These are phyloP conservation scores for Ceratocystis alfenasii DNA, from an alignment of 2,329 filamentous ascomycete genomes.

Conservation along the genomic window DNA sequence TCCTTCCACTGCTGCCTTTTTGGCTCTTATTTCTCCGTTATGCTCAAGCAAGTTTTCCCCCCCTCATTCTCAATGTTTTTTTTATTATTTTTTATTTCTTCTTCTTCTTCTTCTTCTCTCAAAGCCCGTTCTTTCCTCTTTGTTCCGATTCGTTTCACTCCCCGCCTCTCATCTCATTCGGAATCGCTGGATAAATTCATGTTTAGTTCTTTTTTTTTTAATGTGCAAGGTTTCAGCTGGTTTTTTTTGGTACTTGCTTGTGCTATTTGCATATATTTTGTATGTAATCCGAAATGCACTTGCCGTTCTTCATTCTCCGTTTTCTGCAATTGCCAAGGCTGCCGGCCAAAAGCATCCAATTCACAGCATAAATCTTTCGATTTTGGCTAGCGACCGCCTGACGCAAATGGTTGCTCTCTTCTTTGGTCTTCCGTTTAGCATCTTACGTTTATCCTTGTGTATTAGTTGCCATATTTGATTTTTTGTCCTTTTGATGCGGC, in stretches of 20 bases:
- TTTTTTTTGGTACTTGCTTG: neutral
- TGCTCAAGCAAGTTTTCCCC: neutral
- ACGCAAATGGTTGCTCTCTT: neutral
- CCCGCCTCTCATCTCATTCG: neutral
- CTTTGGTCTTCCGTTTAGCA: neutral
- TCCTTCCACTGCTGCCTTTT: neutral
- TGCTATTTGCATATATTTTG: slow-evolving; percentile 4
- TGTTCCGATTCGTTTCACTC: neutral
- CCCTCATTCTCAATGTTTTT: neutral
- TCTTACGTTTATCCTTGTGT: neutral
- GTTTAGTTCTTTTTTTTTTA: neutral
- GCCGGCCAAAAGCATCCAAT: slow-evolving; percentile 2
- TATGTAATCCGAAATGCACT: neutral
- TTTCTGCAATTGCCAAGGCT: neutral
- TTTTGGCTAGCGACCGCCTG: neutral
- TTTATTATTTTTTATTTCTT: neutral
- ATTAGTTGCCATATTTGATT: neutral
- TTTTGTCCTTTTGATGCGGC: neutral
- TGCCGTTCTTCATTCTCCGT: neutral
- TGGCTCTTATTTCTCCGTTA: neutral
- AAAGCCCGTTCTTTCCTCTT: neutral
- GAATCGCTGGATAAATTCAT: neutral
- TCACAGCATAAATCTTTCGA: slow-evolving; percentile 1
- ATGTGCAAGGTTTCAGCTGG: neutral
- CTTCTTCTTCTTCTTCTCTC: neutral